Base-by-base conservation (phyloP, 805 yeast species). In the Candida fluviatilis region DNA sequence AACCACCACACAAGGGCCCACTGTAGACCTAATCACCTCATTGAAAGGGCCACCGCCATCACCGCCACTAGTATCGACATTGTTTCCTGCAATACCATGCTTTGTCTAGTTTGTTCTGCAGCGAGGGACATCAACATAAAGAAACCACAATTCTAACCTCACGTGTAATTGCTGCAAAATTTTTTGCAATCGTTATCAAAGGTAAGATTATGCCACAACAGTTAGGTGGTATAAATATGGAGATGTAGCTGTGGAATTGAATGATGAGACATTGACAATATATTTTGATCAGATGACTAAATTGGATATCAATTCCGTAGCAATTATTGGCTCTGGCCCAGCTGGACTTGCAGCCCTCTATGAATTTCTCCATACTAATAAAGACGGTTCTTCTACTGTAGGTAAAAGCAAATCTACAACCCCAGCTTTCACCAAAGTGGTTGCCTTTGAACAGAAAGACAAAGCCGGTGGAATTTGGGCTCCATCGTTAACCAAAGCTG, bases 381-480 rank as follows among this genome's bases (percentile, higher is more conserved):
- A 40, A 31, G 57, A 60, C 31, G 66, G 66, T 2, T 39, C 40
- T 5, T 49, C 57, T 3, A 49, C 57, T 1, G 55, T 54, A 18
- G 54, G 52, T 15, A 34, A 42, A 1, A 27, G 39, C 6, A 38
- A 27, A 17, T 39, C 64, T 1, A 27, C 31, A 13, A 41, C 50
- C 30, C 54, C 54, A 1, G 52, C 50, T 16, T 65, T 65, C 38
- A 49, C 55, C 6, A 52, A 57, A 33, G 45, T 71, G 15, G 68
- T 66, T 11, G 75, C 66, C 1, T 71, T 71, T 49, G 78, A 72
- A 45, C 73, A 66, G 40, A 67, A 66, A 23, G 45, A 43, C 10
- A 43, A 50, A 11, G 52, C 71, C 19, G 78, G 77, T n/a, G 78
- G 77, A 1, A 62, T 69, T 5, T 71, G 76, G 76, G 47, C 62